These are phyloP conservation scores for Trichosanthes truncata DNA, from an alignment of 306 rosid species.

Conservation along the genomic window DNA sequence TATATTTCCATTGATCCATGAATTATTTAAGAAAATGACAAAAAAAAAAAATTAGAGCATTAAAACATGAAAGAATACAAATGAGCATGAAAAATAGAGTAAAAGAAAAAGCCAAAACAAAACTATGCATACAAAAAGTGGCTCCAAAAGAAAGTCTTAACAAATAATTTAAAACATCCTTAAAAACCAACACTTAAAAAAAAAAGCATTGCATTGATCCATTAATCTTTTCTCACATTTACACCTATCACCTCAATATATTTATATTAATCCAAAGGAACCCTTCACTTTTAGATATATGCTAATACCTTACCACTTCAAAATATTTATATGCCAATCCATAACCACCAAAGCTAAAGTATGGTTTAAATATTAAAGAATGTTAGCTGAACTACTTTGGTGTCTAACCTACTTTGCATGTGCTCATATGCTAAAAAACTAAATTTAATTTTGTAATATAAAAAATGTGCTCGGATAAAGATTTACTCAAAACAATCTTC, in stretches of 20 bases:
- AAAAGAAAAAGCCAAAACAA: neutral
- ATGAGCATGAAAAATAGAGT: no score
- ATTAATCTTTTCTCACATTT: neutral
- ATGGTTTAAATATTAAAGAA: neutral
- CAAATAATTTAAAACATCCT: neutral
- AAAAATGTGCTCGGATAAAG: neutral
- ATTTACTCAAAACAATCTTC: neutral
- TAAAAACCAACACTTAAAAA: neutral
- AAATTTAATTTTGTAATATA: neutral
- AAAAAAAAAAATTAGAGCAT: neutral
- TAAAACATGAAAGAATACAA: neutral
- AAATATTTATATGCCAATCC: neutral
- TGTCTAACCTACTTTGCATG: neutral
- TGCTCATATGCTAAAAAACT: neutral
- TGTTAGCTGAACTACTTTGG: neutral
- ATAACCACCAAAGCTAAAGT: neutral
- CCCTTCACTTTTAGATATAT: neutral
- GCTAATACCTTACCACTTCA: neutral
- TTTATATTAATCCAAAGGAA: neutral
- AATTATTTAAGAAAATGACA: no score
- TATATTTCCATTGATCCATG: no score
- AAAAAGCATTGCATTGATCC: neutral
- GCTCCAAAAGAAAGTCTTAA: neutral
- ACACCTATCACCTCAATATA: neutral
- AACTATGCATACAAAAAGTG: neutral